phyloP scores from a whole-genome alignment of 106 monocot genomes.

The Acanthochlamys bracteata region DNA sequence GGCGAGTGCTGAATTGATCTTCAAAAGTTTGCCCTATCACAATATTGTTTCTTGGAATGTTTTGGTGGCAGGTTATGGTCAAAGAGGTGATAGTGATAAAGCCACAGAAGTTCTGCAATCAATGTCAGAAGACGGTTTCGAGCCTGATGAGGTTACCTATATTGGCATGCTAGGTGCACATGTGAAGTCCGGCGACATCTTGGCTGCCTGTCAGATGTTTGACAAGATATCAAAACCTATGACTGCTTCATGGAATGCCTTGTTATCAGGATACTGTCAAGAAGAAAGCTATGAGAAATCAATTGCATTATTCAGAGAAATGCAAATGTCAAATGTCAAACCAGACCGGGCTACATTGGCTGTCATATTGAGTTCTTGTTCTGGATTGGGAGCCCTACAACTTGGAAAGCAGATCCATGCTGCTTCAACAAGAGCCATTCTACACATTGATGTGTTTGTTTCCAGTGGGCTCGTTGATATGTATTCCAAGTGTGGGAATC shows the following conservation, averaged over 20 bases:
- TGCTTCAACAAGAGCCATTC: slow-evolving; percentile 33
- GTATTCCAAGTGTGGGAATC: slow-evolving; percentile 73
- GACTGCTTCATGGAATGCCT: slow-evolving; percentile 56
- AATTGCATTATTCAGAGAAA: slow-evolving; percentile 53
- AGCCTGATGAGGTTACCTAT: slow-evolving; percentile 74
- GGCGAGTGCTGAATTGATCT: slow-evolving; percentile 44
- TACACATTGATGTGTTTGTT: slow-evolving; percentile 68
- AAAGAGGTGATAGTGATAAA: slow-evolving; percentile 39
- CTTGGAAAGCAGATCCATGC: slow-evolving; percentile 70
- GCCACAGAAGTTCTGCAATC: slow-evolving; percentile 32
- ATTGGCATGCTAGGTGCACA: slow-evolving; percentile 50
- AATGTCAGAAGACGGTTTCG: slow-evolving; percentile 46
- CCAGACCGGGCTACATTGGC: slow-evolving; percentile 71
- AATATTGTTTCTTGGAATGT: slow-evolving; percentile 88
- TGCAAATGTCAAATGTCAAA: slow-evolving; percentile 38
- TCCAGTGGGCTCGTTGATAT: slow-evolving; percentile 77
- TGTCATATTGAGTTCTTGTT: slow-evolving; percentile 59
- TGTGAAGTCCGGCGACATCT: slow-evolving; percentile 42
- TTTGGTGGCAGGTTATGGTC: slow-evolving; percentile 69
- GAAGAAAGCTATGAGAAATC: slow-evolving; percentile 37
- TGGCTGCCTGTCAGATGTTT: slow-evolving; percentile 48
- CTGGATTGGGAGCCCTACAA: slow-evolving; percentile 39
- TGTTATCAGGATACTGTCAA: slow-evolving; percentile 67
- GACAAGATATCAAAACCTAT: slow-evolving; percentile 51
- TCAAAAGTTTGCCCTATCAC: slow-evolving; percentile 25